Evolutionary conservation across 2,329 filamentous ascomycete species (phyloP), one percentile per base, ranked within the genome.

Genomic region (Talaromyces piceae): DNA sequence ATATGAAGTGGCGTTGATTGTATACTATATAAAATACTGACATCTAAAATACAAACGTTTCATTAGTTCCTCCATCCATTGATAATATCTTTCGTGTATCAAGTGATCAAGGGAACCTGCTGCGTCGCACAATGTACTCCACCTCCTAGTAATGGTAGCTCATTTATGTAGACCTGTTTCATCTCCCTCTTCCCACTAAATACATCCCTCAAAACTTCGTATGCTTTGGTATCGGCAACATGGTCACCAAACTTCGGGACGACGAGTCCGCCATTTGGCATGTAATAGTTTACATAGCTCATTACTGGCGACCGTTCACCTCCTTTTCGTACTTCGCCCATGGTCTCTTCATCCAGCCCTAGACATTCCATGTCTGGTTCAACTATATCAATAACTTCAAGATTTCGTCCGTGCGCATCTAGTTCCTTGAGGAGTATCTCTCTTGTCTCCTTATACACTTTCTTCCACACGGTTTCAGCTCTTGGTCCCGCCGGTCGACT

Each of bases 111-210:
- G 20, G 39, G 39, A 43, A 65, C 62, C 45, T 63, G 63, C 47
- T 65, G 63, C 20, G 61, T 65, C n/a, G 59, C 57, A 57, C 63
- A 65, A 53, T 65, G 63, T 47, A 65, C 56, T 27, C 63, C 63
- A 39, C 63, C 63, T 3, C 63, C 63, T 43, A 59, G 60, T 41
- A 61, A 57, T 2, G 63, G 63, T 48, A 65, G 49, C 18, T 58
- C 61, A 52, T 63, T 61, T 8, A 65, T 58, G 23, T 43, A 45
- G 30, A 65, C 61, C 50, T 62, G 61, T 28, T 50, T 50, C 9
- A 64, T 54, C 53, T 58, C 58, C n/a, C 61, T 56, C 13, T 43
- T 9, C n/a, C 56, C 55, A 28, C 61, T 61, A 50, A 63, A 60
- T 20, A 65, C 51, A 2, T 31, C 54, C 45, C 58, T 46, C 16